phyloP scores from a whole-genome alignment of 108 stramenopile species.

The Cyclotella atomus region DNA sequence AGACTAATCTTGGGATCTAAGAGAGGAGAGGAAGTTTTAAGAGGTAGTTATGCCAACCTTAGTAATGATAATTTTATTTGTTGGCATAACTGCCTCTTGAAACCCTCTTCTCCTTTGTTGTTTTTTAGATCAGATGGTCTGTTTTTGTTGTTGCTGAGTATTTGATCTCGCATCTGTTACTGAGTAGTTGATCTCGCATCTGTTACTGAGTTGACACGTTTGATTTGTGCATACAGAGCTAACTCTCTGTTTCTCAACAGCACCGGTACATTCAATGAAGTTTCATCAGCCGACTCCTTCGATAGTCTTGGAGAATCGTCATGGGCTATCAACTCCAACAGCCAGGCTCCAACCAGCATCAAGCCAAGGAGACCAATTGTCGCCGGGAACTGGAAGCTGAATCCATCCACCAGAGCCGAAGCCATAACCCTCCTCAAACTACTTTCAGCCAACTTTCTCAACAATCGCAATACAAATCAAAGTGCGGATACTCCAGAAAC shows the following conservation, averaged over 20 bases:
- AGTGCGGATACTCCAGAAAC: constrained; percentile 41
- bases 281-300: not conserved
- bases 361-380: constrained; percentile 48
- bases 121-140: not conserved
- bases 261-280: not conserved
- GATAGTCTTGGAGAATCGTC: not conserved
- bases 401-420: constrained; percentile 61
- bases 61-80: not conserved
- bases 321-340: not conserved
- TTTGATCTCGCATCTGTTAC: not conserved
- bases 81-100: constrained; percentile 17
- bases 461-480: constrained; percentile 38
- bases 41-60: constrained; percentile 15
- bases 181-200: not conserved
- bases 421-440: constrained; percentile 64
- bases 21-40: not conserved
- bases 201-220: not conserved
- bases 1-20: not conserved
- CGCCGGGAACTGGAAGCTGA: constrained; percentile 84
- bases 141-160: not conserved
- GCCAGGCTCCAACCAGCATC: not conserved
- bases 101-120: not conserved
- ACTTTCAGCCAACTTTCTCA: constrained; percentile 48
- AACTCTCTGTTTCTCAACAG: not conserved
- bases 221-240: not conserved